Evolutionary conservation across 148 eudicot species (phyloP), one percentile per base, ranked within the genome.

Genomic region (Amaranthus hypochondriacus): DNA sequence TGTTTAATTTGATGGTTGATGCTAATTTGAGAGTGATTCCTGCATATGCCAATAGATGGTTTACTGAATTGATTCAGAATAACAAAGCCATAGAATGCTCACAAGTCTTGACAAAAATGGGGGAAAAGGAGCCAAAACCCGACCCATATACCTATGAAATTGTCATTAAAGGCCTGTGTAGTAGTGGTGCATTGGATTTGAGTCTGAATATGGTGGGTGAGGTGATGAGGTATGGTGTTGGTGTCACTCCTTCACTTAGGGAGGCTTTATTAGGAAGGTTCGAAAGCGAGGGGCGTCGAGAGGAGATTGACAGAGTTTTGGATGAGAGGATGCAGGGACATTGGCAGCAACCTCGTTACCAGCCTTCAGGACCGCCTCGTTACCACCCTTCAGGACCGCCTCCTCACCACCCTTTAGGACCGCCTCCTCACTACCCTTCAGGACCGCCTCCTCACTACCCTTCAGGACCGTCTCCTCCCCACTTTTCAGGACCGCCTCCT

Each of bases 21-120:
- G 89, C 86, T 5, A 87, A 86, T 4, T 80, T 92, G 77, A 85
- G 95, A 73, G 97, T 93, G 63, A 89, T 93, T 79, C 89, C 92
- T 0, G 71, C 64, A 56, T 91, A 91, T 77, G 96, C 98, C 8
- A 81, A 90, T 60, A 81, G 76, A 79, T 92, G 96, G 97, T 86
- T 92, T 70, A 73, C 71, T 68, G 85, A 70, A 77, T 51, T 92
- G 80, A 80, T 92, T 72, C 80, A 81, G 81, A 90, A 85, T 46
- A 86, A 85, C 11, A 90, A 84, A 77, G 86, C 76, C 48, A 48
- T 76, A 54, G 90, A 89, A 49, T 86, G 91, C 50, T 78, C 83
- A 15, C 80, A 81, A 13, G 83, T 93, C 73, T 70, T 93, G 83
- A 81, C 85, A 3, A 89, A 88, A 78, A 83, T 93, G 91, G 87